Evolutionary conservation across 1,284 basidiomycete genomes (phyloP).

Genomic region (Boletellus deceptivus): DNA sequence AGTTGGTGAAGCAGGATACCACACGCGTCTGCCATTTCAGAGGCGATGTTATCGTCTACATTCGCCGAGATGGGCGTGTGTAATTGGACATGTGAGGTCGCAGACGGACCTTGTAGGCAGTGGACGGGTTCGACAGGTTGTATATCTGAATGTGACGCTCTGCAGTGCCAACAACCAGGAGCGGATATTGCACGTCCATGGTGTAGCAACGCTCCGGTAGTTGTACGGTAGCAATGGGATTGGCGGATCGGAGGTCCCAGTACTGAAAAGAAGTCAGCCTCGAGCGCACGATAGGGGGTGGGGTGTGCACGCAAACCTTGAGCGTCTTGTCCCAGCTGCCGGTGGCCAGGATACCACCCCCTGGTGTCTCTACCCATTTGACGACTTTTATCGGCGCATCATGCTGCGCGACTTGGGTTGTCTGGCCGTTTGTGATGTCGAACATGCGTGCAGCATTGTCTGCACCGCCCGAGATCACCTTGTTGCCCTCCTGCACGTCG

Average conservation of each 20-base stretch:
- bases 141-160: conserved; percentile 88
- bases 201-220: conserved; percentile 90
- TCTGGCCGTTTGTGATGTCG: conserved; percentile 70
- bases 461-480: conserved; percentile 75
- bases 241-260: conserved; percentile 82
- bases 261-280: conserved; percentile 53
- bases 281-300: background rate
- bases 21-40: conserved; percentile 95
- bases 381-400: conserved; percentile 76
- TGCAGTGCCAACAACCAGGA: conserved; percentile 95
- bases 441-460: conserved; percentile 81
- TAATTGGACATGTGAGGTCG: conserved; percentile 2
- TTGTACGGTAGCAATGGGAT: conserved; percentile 73
- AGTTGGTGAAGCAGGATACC: conserved; percentile 80
- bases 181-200: conserved; percentile 79
- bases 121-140: conserved; percentile 80
- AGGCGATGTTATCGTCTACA: conserved; percentile 75
- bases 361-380: conserved; percentile 67
- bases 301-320: conserved; percentile 49
- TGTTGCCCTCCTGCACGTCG: conserved; percentile 61
- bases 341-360: conserved; percentile 72
- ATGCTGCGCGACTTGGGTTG: conserved; percentile 74
- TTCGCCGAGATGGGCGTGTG: conserved; percentile 5
- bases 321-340: conserved; percentile 88
- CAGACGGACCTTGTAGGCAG: conserved; percentile 62